Evolutionary conservation across 2,329 filamentous ascomycete species (phyloP).

Genomic region (Arthrobotrys sphaeroides): DNA sequence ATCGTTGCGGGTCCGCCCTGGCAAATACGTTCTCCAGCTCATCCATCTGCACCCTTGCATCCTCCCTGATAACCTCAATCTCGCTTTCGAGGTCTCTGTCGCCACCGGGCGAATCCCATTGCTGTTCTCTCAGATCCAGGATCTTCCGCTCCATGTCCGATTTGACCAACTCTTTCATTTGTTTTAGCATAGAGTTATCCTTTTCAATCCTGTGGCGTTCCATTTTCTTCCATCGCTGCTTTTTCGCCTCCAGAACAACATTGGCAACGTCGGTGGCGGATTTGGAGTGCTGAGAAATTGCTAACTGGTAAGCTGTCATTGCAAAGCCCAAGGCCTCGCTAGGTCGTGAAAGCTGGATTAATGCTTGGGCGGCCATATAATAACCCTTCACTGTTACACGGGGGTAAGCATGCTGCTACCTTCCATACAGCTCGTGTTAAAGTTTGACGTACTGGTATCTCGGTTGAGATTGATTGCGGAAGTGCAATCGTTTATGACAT

Average conservation of each 20-base stretch:
- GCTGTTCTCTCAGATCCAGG: conserved; percentile 62
- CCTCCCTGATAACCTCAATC: conserved; percentile 62
- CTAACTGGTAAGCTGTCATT: conserved; percentile 76
- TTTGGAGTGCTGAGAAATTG: conserved; percentile 71
- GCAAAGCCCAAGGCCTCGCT: conserved; percentile 78
- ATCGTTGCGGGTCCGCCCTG: conserved; percentile 63
- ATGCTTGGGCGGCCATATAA: conserved; percentile 68
- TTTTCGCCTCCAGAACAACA: conserved; percentile 81
- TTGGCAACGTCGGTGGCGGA: conserved; percentile 76
- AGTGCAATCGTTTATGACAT: conserved; percentile 79
- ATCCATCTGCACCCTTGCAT: conserved; percentile 62
- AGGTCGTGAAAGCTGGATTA: conserved; percentile 76
- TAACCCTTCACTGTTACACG: conserved; percentile 32
- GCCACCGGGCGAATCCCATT: conserved; percentile 64
- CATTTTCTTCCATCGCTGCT: conserved; percentile 80
- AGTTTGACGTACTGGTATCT: conserved; percentile 63
- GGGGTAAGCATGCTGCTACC: not conserved
- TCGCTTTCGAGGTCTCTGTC: conserved; percentile 52
- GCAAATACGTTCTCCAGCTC: conserved; percentile 67
- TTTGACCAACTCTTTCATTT: conserved; percentile 68
- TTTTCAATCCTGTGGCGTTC: conserved; percentile 72
- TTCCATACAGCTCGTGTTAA: not conserved
- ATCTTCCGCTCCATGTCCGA: conserved; percentile 64
- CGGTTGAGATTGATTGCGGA: conserved; percentile 75
- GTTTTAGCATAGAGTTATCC: conserved; percentile 69